These are phyloP conservation scores for Leccinum solheimii DNA, from an alignment of 1,284 basidiomycete genomes.

Conservation along the genomic window DNA sequence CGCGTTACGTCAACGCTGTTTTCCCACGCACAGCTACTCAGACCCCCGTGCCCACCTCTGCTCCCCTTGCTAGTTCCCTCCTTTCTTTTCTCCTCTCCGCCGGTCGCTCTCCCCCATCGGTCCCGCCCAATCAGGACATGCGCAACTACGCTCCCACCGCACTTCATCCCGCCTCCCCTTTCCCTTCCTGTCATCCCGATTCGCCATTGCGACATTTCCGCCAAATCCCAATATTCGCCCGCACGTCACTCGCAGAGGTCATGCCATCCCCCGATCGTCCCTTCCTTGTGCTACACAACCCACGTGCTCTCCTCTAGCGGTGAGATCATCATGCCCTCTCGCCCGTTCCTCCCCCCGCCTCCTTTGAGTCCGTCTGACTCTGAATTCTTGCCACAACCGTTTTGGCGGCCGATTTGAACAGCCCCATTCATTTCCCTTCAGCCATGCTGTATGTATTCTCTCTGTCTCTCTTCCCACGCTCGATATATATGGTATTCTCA, in stretches of 20 bases:
- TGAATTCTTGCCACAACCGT: constrained; percentile 10
- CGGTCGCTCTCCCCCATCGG: constrained; percentile 7
- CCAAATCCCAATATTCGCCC: background rate
- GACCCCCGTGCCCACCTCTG: constrained; percentile 10
- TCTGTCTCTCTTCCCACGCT: constrained; percentile 1
- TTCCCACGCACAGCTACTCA: constrained; percentile 36
- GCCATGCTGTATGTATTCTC: constrained; percentile 16
- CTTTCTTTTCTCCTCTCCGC: constrained; percentile 7
- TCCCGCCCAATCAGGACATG: constrained; percentile 13
- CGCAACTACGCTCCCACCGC: constrained; percentile 21
- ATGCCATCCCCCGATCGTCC: background rate
- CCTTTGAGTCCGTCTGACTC: background rate
- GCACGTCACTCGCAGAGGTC: background rate
- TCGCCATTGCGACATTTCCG: background rate
- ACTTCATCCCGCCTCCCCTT: constrained; percentile 3
- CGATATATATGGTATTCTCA: constrained; percentile 17
- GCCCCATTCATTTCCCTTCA: constrained; percentile 11
- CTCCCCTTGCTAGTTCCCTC: background rate
- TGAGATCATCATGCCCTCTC: background rate
- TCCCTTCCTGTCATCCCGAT: background rate
- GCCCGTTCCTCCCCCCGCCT: background rate
- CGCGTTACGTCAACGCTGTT: constrained; percentile 33
- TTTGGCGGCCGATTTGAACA: constrained; percentile 14
- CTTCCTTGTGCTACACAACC: background rate
- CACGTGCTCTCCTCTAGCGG: constrained; percentile 1